phyloP scores from a whole-genome alignment of 2,329 filamentous ascomycete species.

The Hypoxylon rubiginosum region DNA sequence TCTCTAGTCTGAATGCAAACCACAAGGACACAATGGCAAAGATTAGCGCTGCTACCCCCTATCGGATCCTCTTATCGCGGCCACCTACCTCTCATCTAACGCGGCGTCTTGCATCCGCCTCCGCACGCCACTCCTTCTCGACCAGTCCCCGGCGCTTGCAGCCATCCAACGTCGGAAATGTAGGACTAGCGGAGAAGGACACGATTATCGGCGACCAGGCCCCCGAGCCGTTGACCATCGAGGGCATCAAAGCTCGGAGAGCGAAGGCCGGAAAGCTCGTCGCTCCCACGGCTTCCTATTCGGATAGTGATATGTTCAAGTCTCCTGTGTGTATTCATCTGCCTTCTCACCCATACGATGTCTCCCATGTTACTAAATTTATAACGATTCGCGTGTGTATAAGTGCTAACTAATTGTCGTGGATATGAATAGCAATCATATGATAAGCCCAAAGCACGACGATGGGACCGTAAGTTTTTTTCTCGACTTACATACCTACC shows the following conservation, averaged over 20 bases:
- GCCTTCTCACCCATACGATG: slow-evolving; percentile 30
- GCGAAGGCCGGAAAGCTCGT: slow-evolving; percentile 79
- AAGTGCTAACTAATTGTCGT: background rate
- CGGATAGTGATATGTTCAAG: slow-evolving; percentile 88
- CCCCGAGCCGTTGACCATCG: slow-evolving; percentile 66
- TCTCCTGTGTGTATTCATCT: slow-evolving; percentile 66
- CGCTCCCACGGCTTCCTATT: slow-evolving; percentile 81
- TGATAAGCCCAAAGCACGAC: slow-evolving; percentile 80
- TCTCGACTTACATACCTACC: background rate
- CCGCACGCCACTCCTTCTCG: slow-evolving; percentile 26
- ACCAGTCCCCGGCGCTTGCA: slow-evolving; percentile 19
- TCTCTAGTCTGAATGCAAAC: background rate
- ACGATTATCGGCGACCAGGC: slow-evolving; percentile 41
- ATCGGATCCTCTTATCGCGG: slow-evolving; percentile 22
- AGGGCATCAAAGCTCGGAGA: slow-evolving; percentile 76
- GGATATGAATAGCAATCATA: slow-evolving; percentile 56
- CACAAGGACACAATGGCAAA: slow-evolving; percentile 23
- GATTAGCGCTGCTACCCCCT: slow-evolving; percentile 1
- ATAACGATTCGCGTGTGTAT: slow-evolving; percentile 16
- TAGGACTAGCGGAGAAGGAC: slow-evolving; percentile 42
- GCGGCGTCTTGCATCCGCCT: slow-evolving; percentile 10
- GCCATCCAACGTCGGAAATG: slow-evolving; percentile 42
- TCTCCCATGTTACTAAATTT: slow-evolving; percentile 45
- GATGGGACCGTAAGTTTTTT: slow-evolving; percentile 83
- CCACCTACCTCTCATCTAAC: slow-evolving; percentile 20